A percentile compares a stretch with the other conserved stretches of the same genome.
Conservation (phyloP, 306 rosid species). For the Sophora flavescens region DNA sequence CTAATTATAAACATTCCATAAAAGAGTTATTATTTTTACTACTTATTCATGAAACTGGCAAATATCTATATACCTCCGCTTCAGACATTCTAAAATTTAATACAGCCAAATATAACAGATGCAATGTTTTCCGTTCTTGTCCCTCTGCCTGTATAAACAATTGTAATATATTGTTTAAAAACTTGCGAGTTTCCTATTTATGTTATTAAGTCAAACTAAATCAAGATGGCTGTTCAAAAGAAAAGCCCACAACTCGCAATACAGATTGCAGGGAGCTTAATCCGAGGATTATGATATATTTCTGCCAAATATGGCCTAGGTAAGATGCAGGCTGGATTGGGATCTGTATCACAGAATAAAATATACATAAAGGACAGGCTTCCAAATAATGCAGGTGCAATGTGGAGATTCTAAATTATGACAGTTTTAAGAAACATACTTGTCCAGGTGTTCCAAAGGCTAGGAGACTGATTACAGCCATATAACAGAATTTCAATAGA, state of each 20-base stretch:
- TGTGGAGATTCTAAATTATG: background rate
- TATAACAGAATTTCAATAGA: background rate
- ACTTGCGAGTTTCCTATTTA: background rate
- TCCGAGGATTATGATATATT: background rate
- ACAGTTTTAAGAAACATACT: background rate
- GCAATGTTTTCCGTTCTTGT: too few species aligned
- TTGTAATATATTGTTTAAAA: background rate
- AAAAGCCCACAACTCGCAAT: background rate
- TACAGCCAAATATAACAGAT: too few species aligned
- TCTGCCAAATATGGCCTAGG: slow-evolving; percentile 17
- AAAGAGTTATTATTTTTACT: background rate
- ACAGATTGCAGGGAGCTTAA: slow-evolving; percentile 6
- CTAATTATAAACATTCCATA: slow-evolving; percentile 13
- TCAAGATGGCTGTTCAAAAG: background rate
- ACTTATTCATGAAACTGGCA: background rate
- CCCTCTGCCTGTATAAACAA: too few species aligned
- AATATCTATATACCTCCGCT: background rate
- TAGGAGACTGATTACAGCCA: slow-evolving; percentile 8
- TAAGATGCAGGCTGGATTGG: slow-evolving; percentile 19
- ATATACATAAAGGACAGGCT: background rate
- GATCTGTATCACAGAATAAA: slow-evolving; percentile 12
- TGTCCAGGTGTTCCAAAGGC: background rate
- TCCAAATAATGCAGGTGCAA: slow-evolving; percentile 1
- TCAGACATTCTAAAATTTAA: background rate
- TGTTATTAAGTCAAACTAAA: background rate